A percentile compares a stretch with the other conserved stretches of the same genome.
Conservation (phyloP, 1,284 basidiomycete species). For the Cryptococcus jaspeensis region DNA sequence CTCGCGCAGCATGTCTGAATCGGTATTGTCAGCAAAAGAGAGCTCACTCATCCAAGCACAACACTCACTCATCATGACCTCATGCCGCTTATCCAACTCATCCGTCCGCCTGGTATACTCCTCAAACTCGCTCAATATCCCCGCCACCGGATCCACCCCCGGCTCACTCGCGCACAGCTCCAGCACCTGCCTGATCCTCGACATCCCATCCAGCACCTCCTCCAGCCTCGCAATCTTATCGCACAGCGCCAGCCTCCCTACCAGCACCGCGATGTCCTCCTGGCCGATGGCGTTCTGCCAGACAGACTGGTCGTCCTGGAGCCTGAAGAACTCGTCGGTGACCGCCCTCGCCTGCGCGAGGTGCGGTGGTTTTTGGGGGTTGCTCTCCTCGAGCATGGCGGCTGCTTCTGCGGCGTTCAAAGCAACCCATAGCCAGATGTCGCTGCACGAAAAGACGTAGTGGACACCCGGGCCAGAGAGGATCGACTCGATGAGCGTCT, state of each 20-base stretch:
- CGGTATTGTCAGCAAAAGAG: not conserved
- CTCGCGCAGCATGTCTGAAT: slow-evolving; percentile 5
- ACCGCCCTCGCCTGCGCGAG: slow-evolving; percentile 21
- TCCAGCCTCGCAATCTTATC: slow-evolving; percentile 37
- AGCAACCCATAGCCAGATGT: slow-evolving; percentile 36
- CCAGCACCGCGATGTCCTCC: slow-evolving; percentile 19
- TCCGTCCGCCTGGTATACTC: slow-evolving; percentile 24
- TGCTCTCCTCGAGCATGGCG: slow-evolving; percentile 31
- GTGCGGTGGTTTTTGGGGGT: slow-evolving; percentile 11
- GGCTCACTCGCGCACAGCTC: slow-evolving; percentile 27
- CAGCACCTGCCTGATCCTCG: slow-evolving; percentile 23
- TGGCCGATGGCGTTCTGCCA: slow-evolving; percentile 19
- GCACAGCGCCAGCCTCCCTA: slow-evolving; percentile 36
- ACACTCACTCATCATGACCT: slow-evolving; percentile 34
- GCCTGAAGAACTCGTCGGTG: slow-evolving; percentile 13
- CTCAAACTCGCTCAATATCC: slow-evolving; percentile 33
- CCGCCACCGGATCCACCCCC: slow-evolving; percentile 21
- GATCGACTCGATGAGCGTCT: slow-evolving; percentile 17
- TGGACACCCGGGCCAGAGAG: slow-evolving; percentile 6
- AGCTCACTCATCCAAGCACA: not conserved
- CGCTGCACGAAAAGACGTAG: slow-evolving; percentile 19
- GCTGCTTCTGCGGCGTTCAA: slow-evolving; percentile 28
- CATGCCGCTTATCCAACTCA: slow-evolving; percentile 31
- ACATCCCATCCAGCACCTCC: slow-evolving; percentile 32
- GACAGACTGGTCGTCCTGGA: slow-evolving; percentile 11